Base-by-base conservation (phyloP, 2,329 filamentous ascomycete species). In the Cordyceps javanica region DNA sequence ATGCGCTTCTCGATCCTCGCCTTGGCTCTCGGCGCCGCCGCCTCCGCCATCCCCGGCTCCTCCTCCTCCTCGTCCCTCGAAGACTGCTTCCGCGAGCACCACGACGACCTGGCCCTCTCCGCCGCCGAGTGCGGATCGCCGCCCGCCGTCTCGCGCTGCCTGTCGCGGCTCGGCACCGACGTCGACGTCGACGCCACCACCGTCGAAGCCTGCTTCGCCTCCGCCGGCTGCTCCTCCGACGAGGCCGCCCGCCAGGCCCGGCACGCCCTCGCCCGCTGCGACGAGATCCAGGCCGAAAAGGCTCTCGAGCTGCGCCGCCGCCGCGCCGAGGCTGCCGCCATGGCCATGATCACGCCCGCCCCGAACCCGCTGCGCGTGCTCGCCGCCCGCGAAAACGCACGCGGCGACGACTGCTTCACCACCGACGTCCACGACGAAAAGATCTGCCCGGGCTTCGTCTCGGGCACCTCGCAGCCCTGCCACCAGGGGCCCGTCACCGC, bases 121-220 rank as follows among this genome's bases (percentile, higher is more conserved):
- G 70, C 68, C 39, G 70, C 77, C 14, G 69, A 70, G 55, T 82
- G 79, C 66, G 78, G 76, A 48, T 66, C 78, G 63, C 65, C 66
- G 58, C 69, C 67, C 57, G 69, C 72, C 39, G 70, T 82, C 61
- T 65, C 68, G 53, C 59, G 69, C 63, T 82, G 79, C 67, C 69
- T 82, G 51, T 60, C 64, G 10, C 61, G 65, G 34, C 68, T 72
- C 30, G 60, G 70, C 14, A 51, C 63, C 55, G 60, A n/a, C 66
- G 61, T 62, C 70, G 58, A n/a, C n/a, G n/a, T n/a, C n/a, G 63
- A 66, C 48, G 52, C 66, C 14, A 55, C 60, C 19, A 69, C 74
- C 49, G 60, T 82, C 58, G 69, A 75, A 62, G 60, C 61, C 28
- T 76, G 74, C 67, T 71, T 72, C 64, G 45, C 62, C 49, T 56